phyloP scores from a whole-genome alignment of 2,329 filamentous ascomycete genomes.

The Paecilomyces dactylethromorphus region DNA sequence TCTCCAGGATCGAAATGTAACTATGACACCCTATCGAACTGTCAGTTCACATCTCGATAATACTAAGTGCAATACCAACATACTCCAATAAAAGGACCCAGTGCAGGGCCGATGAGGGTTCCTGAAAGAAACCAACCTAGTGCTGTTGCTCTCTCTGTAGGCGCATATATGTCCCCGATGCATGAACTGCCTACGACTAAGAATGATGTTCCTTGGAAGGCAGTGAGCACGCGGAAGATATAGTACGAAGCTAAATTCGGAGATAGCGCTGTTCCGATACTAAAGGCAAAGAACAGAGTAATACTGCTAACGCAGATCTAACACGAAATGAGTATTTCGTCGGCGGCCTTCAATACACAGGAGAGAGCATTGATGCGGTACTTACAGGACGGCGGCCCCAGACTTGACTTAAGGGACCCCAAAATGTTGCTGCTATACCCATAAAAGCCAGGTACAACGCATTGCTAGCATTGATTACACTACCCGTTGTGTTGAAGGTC shows the following conservation, averaged over 20 bases:
- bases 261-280: constrained; percentile 64
- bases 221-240: constrained; percentile 66
- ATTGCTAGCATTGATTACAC: constrained; percentile 67
- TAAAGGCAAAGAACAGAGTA: constrained; percentile 60
- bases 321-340: not conserved
- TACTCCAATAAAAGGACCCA: constrained; percentile 45
- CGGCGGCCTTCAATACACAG: not conserved
- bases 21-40: constrained; percentile 63
- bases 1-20: constrained; percentile 67
- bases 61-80: constrained; percentile 1
- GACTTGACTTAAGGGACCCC: constrained; percentile 64
- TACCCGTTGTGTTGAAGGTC: constrained; percentile 59
- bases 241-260: constrained; percentile 67
- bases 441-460: constrained; percentile 70
- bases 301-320: constrained; percentile 56
- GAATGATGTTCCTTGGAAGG: constrained; percentile 69
- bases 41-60: constrained; percentile 22
- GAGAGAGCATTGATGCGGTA: constrained; percentile 1
- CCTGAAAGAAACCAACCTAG: constrained; percentile 68
- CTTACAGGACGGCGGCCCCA: constrained; percentile 54
- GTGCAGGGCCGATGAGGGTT: constrained; percentile 63
- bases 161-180: constrained; percentile 61
- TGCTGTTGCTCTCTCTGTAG: constrained; percentile 64
- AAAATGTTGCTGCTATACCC: constrained; percentile 63
- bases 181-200: constrained; percentile 65